Base-by-base conservation (phyloP, 177 flowering plant species). In the Telopea speciosissima region DNA sequence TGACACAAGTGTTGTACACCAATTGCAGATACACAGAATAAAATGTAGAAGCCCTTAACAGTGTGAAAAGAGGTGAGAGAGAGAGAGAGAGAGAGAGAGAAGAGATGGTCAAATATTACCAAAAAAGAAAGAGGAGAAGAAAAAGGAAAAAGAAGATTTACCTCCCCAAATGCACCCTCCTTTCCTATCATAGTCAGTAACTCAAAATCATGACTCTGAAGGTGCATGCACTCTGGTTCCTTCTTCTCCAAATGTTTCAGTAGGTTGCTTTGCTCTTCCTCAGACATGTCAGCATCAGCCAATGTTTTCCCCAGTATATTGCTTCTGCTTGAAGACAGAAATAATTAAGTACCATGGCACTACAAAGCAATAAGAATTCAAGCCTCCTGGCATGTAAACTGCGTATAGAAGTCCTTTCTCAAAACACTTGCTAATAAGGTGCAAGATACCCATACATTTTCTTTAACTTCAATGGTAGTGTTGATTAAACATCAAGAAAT, bases 161-260 rank as follows among this genome's bases (percentile, higher is more conserved):
- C 98, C 97, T 95, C 99, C 13, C 99, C 99, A 81, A 95, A 95
- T 67, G 99, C 99, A 73, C 99, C 99, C 81, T n/a, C n/a, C n/a
- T 91, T 95, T 58, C 99, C 99, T 70, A 95, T 95, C 96, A 95
- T 95, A 23, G 99, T 95, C 78, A 95, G 74, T 52, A 89, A 89
- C 77, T 95, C 98, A 85, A 95, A 93, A 81, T 95, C 99, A 81
- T 93, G 98, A 82, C 99, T 88, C 79, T 91, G 97, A 79, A 87
- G 87, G 64, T 97, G 97, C 99, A 95, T 95, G 75, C 89, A 95
- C 76, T 95, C 99, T 54, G 88, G 91, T 84, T 95, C 99, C 81
- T 95, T 95, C 77, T 88, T 88, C 84, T 95, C 99, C 74, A 92
- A 75, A 78, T 87, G 72, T 74, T 91, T 90, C 1, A 91, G 80